These are phyloP conservation scores for Kazachstania sp. DNA, from an alignment of 1,139 yeast species.

Conservation along the genomic window DNA sequence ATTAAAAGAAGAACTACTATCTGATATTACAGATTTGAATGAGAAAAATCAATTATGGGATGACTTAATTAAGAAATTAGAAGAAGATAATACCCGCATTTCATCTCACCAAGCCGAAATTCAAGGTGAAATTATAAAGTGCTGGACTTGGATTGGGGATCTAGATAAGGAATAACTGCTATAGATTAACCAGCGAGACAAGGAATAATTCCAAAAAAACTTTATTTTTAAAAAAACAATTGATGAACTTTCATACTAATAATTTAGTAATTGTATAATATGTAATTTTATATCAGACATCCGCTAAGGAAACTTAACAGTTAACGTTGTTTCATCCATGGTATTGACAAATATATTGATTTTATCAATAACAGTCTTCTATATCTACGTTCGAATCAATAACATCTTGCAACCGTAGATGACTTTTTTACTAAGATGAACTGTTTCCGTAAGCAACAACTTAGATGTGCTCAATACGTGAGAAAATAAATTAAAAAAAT, in stretches of 20 bases:
- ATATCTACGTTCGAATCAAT: too few species aligned
- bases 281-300: not conserved
- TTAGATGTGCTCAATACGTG: too few species aligned
- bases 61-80: slow-evolving; percentile 46
- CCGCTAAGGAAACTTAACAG: not conserved
- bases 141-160: slow-evolving; percentile 73
- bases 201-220: not conserved
- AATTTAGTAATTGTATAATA: not conserved
- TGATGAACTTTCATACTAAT: not conserved
- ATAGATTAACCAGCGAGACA: not conserved
- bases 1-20: slow-evolving; percentile 56
- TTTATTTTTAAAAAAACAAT: too few species aligned
- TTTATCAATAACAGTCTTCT: too few species aligned
- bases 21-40: slow-evolving; percentile 34
- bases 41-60: slow-evolving; percentile 52
- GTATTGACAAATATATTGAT: too few species aligned
- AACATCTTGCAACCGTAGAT: too few species aligned
- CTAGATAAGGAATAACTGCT: not conserved
- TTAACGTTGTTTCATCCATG: too few species aligned
- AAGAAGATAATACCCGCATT: slow-evolving; percentile 36
- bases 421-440: too few species aligned
- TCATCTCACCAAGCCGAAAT: slow-evolving; percentile 39
- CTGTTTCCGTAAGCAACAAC: too few species aligned
- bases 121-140: slow-evolving; percentile 75
- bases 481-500: too few species aligned